Evolutionary conservation across 1,284 basidiomycete genomes (phyloP), one percentile per base, ranked within the genome.

Genomic region (Rhodotorula sp.): DNA sequence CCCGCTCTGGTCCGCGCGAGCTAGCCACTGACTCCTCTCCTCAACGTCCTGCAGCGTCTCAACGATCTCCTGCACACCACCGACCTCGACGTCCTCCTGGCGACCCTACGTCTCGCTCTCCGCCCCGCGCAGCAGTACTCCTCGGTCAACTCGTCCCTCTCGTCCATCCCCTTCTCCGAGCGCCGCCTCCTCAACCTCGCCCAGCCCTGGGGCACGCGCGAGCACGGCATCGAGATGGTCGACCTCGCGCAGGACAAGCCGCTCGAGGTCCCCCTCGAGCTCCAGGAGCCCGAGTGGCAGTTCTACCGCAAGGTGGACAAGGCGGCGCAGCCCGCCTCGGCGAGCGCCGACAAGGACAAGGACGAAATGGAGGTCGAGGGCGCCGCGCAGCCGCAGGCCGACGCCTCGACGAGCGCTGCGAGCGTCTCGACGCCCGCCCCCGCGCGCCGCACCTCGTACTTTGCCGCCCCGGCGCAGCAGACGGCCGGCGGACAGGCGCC

Each of bases 111-210:
- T 74, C 86, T 98, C 41, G 85, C 97, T 55, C 87, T 97, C 48
- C 90, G 96, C 42, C 94, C 95, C 2, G 90, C 94, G 10, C 95
- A 98, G 80, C 94, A 97, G 81, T 97, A 97, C 81, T 92, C 91
- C 21, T 87, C 89, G 4, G 89, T 65, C 54, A 68, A 72, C 65
- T 67, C 64, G 41, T 70, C 68, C 92, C 73, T 86, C 87, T 48
- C 90, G 88, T 77, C 86, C 88, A 63, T 63, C 53, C 68, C 77
- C 27, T 75, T 79, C 67, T 78, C 82, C 45, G 77, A 80, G 45
- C 75, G 78, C 49, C 80, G 82, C 4, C 79, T 84, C 1, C 79
- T 83, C 49, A 76, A 78, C 19, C 80, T 84, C 52, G 79, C 78
- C 3, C 78, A 79, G 58, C 74, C 76, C 4, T 80, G 78, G 72